Percentiles rank a stretch among this genome's conserved stretches.
Evolutionary conservation across 106 monocot genomes (phyloP).

Genomic region (Posidonia australis): DNA sequence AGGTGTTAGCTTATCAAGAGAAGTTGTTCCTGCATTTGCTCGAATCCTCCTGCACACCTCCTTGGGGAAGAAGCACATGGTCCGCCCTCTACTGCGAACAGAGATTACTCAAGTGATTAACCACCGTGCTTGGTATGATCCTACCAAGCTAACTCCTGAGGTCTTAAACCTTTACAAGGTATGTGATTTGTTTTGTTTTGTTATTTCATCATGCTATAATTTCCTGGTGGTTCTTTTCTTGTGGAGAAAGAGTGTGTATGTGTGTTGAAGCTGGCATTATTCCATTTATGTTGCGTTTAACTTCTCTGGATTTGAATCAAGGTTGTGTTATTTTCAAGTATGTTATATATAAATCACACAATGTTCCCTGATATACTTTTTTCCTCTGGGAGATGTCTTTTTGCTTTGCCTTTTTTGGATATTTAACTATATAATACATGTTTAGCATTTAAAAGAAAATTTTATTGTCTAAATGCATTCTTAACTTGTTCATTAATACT

Average conservation of each 20-base stretch:
- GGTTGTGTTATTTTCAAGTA: too few relatives aligned
- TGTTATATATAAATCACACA: too few relatives aligned
- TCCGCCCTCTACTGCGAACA: conserved; percentile 77
- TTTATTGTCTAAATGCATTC: background rate
- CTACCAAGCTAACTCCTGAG: conserved; percentile 66
- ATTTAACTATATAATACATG: too few relatives aligned
- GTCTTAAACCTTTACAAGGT: conserved; percentile 82
- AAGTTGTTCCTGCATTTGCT: conserved; percentile 89
- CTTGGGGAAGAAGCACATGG: conserved; percentile 86
- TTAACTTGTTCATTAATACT: background rate
- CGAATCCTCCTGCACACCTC: conserved; percentile 86
- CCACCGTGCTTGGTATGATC: conserved; percentile 79
- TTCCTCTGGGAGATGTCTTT: too few relatives aligned
- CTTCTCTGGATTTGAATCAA: too few relatives aligned
- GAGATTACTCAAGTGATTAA: conserved; percentile 92
- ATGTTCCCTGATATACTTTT: too few relatives aligned
- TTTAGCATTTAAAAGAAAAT: too few relatives aligned
- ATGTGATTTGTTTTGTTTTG: background rate
- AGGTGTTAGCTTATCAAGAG: conserved; percentile 78
- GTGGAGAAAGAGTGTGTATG: too few relatives aligned
- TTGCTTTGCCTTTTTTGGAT: too few relatives aligned
- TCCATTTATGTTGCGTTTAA: too few relatives aligned
- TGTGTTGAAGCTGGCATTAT: too few relatives aligned
- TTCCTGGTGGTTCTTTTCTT: background rate
- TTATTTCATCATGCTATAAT: background rate